Evolutionary conservation across 768 basidiomycete genomes (phyloP).

Genomic region (Lactifluus piperatus): DNA sequence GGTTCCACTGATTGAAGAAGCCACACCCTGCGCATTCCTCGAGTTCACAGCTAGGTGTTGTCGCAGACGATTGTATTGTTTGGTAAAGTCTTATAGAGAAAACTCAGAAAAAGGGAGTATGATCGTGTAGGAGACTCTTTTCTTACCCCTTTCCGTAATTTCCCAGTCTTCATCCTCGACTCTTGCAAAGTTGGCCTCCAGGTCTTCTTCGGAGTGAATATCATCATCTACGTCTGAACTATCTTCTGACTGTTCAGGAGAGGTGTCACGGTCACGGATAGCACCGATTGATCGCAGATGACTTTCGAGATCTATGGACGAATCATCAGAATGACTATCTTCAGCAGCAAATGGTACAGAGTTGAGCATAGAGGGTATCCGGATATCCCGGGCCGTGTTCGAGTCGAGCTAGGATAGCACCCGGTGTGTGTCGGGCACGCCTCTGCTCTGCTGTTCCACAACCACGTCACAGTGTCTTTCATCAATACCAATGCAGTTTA

Average conservation of each 20-base stretch:
- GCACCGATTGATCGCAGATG: too few species aligned
- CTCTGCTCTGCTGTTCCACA: too few species aligned
- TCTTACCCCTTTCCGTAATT: slow-evolving; percentile 68
- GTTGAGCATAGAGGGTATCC: too few species aligned
- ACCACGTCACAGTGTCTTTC: not conserved
- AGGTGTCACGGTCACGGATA: too few species aligned
- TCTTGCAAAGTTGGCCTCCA: slow-evolving; percentile 35
- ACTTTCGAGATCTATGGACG: slow-evolving; percentile 35
- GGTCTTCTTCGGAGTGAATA: slow-evolving; percentile 23
- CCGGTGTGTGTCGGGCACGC: too few species aligned
- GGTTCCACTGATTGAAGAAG: slow-evolving; percentile 42
- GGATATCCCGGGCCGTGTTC: too few species aligned
- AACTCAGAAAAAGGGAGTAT: not conserved
- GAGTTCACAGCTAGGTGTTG: slow-evolving; percentile 84
- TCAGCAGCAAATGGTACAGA: slow-evolving; percentile 11
- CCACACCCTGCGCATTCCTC: slow-evolving; percentile 53
- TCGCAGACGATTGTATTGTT: slow-evolving; percentile 91
- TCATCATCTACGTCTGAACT: slow-evolving; percentile 31
- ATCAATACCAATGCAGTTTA: not conserved
- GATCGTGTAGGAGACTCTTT: not conserved
- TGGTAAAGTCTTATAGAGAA: slow-evolving; percentile 76
- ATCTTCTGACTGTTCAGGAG: slow-evolving; percentile 24
- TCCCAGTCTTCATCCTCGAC: slow-evolving; percentile 90
- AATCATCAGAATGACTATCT: slow-evolving; percentile 57
- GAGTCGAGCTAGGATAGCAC: too few species aligned